Percentiles rank a stretch among this genome's conserved stretches.
These are phyloP conservation scores for Protea cynaroides DNA, from an alignment of 164 flowering plant genomes.

Conservation along the genomic window DNA sequence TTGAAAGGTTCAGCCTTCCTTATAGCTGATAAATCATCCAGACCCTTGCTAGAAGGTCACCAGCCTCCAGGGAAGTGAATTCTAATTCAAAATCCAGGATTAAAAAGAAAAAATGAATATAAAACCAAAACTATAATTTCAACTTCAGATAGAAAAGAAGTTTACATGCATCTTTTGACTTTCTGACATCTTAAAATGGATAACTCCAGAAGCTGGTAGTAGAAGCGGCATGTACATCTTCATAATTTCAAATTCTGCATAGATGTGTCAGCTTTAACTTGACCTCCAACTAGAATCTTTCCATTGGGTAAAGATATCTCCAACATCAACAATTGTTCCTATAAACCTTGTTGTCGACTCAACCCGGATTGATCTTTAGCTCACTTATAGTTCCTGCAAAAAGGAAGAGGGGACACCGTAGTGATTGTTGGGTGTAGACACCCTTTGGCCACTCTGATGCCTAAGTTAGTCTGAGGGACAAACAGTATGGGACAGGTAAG, in stretches of 20 bases:
- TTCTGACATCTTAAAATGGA: constrained; percentile 85
- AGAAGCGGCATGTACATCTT: constrained; percentile 99
- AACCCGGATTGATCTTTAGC: too few species aligned
- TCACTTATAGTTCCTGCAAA: too few species aligned
- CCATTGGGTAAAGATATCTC: constrained; percentile 51
- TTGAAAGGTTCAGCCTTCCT: constrained; percentile 95
- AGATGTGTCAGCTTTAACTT: constrained; percentile 90
- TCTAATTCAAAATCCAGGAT: not conserved
- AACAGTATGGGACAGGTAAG: too few species aligned
- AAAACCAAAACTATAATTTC: not conserved
- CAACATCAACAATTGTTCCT: constrained; percentile 59
- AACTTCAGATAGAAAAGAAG: constrained; percentile 1
- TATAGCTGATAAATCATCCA: constrained; percentile 98
- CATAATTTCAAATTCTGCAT: constrained; percentile 99
- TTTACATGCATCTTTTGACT: constrained; percentile 98
- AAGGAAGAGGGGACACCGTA: too few species aligned
- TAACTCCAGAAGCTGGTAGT: constrained; percentile 90
- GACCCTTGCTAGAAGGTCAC: constrained; percentile 85
- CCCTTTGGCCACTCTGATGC: too few species aligned
- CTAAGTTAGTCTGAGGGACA: too few species aligned
- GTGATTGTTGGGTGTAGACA: too few species aligned
- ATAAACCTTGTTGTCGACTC: too few species aligned
- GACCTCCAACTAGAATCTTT: constrained; percentile 56
- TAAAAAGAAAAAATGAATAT: too few species aligned
- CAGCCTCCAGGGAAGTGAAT: constrained; percentile 48